Evolutionary conservation across 768 basidiomycete genomes (phyloP), one percentile per base, ranked within the genome.

Genomic region (Phylloporus sp.): DNA sequence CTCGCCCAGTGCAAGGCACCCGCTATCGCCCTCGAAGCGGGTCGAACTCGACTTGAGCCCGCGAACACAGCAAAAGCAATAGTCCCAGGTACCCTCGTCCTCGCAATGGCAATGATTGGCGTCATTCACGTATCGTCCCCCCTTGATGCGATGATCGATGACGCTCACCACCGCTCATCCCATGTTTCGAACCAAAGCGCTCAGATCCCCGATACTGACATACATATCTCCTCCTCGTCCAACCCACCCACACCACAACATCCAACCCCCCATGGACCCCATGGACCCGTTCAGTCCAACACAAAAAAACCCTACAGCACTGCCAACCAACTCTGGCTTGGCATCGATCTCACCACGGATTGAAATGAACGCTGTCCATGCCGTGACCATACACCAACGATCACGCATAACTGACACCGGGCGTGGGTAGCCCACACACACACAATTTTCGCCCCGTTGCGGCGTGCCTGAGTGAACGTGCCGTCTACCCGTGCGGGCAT

Each of bases 101-200:
- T 49, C 18, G 43, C 42, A 42, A 45, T 42, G 43, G 54, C 22
- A 55, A 55, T 56, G 54, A 55, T 55, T 55, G 35, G 27, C 54
- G 24, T 56, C 33, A 38, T 11, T 31, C 46, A 52, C 43, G 26
- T 36, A 21, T 27, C n/a, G n/a, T n/a, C n/a, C n/a, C 9, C 23
- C 43, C 33, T 40, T 44, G 53, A 54, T 54, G 47, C 29, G 11
- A 17, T 44, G 42, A 49, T 50, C 38, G 1, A 40, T 47, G 10
- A 20, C 38, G 24, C 18, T 24, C 41, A 39, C 13, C 14, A 14
- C 32, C 40, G 28, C 11, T 18, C 29, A 21, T 49, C 20, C 21
- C 17, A n/a, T n/a, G 13, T 23, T n/a, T 22, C 9, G 10, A 8
- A 11, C 13, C 21, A 48, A 44, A 24, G 18, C 29, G 28, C 32